Conservation (phyloP, 805 yeast species). For the Cyberlindnera nakhonratchasimensis region DNA sequence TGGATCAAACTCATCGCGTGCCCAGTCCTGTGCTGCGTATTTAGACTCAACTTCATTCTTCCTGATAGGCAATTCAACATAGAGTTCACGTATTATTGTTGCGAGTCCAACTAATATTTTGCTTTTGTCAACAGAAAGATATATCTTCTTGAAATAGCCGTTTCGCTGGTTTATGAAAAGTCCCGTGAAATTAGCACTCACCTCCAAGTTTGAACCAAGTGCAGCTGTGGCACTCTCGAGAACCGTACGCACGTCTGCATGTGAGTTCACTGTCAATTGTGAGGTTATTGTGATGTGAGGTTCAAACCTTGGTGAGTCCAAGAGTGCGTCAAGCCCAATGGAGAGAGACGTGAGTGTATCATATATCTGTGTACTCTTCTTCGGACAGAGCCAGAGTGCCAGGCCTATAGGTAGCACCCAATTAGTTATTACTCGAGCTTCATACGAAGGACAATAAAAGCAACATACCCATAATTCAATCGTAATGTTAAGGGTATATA, state of each 20-base stretch:
- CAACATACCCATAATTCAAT: conserved; percentile 13
- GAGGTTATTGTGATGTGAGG: conserved; percentile 79
- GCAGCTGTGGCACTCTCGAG: conserved; percentile 61
- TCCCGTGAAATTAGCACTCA: conserved; percentile 16
- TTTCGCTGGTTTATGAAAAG: conserved; percentile 18
- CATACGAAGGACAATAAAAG: too few relatives aligned
- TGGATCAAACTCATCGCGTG: conserved; percentile 55
- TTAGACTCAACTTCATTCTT: conserved; percentile 32
- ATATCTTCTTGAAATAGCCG: conserved; percentile 25
- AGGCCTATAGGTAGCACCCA: conserved; percentile 29
- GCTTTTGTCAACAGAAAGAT: conserved; percentile 19
- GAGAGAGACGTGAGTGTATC: conserved; percentile 58
- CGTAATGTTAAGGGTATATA: too few relatives aligned
- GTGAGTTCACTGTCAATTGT: conserved; percentile 46
- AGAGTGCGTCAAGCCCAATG: conserved; percentile 64
- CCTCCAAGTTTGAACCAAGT: conserved; percentile 22
- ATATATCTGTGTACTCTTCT: conserved; percentile 45
- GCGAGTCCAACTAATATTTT: conserved; percentile 34
- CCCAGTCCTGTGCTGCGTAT: conserved; percentile 55
- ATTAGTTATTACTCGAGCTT: conserved; percentile 9
- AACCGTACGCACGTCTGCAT: conserved; percentile 56
- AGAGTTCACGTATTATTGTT: conserved; percentile 51
- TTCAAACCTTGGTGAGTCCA: conserved; percentile 63
- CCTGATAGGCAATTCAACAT: conserved; percentile 42
- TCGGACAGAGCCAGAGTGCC: conserved; percentile 78